Base-by-base conservation (phyloP, 805 yeast genomes). In the Myxozyma mucilagina region DNA sequence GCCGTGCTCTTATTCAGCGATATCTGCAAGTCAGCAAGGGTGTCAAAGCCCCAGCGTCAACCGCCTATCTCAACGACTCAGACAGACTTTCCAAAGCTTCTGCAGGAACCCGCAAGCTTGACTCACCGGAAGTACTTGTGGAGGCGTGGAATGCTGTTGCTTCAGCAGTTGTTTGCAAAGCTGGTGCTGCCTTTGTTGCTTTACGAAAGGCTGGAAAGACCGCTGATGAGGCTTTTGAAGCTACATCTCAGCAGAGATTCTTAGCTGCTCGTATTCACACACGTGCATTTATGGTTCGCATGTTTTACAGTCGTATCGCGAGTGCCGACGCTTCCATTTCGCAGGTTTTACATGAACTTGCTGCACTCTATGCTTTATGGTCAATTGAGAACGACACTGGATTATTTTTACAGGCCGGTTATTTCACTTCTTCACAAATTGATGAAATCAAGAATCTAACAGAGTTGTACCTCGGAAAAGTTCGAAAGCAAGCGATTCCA, bases 321-420 rank as follows among this genome's bases (percentile, higher is more conserved):
- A 57, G 60, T 41, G 75, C 78, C 35, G 73, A 75, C 42, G 74
- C 77, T 34, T 71, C 73, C 10, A 78, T 87, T 64, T 78, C 75
- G 58, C 77, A 79, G 24, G 77, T 80, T 41, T 77, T 91, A 69
- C 75, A 77, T 61, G 74, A 78, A 45, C 72, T 91, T 60, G 84
- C 87, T 51, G 81, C 78, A 65, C 74, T 88, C 60, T 89, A 86
- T 73, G 87, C 89, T 0, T 71, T 86, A 43, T 80, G 84, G 70
- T 81, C 83, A 64, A 81, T 90, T 67, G 93, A 90, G 69, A 80
- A 81, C 57, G 88, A 84, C 74, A 82, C 89, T 16, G 87, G 91
- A 60, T 78, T 81, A 45, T 91, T 91, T 76, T 78, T 89, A 72
- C 87, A 86, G 66, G 82, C 80, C 70, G 81, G 81, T 35, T 80